These are phyloP conservation scores for Breynia disticha DNA, from an alignment of 441 rosid species.

Conservation along the genomic window DNA sequence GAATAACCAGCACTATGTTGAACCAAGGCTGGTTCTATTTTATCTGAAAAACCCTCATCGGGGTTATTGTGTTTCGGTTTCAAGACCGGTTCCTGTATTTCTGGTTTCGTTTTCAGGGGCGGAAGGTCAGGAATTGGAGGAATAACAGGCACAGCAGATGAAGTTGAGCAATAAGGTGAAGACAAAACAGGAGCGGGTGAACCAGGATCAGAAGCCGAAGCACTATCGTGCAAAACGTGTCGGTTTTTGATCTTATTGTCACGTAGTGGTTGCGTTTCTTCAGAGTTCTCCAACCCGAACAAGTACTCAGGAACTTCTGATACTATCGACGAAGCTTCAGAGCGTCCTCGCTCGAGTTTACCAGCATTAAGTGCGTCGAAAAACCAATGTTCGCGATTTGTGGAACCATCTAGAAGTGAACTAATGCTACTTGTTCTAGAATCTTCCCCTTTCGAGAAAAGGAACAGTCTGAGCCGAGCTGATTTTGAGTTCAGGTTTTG, in stretches of 20 bases:
- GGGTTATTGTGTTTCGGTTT: conserved; percentile 18
- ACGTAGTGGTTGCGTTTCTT: conserved; percentile 38
- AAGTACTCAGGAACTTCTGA: conserved; percentile 88
- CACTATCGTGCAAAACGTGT: conserved; percentile 30
- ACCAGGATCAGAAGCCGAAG: conserved; percentile 72
- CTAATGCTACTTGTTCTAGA: conserved; percentile 67
- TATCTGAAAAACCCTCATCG: conserved; percentile 22
- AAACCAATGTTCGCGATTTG: conserved; percentile 85
- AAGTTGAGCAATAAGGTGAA: conserved; percentile 58
- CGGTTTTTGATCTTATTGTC: conserved; percentile 41
- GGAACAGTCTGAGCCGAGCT: conserved; percentile 76
- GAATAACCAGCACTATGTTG: conserved; percentile 32
- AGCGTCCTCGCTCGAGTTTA: conserved; percentile 58
- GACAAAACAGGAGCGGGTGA: conserved; percentile 66
- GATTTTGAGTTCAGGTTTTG: conserved; percentile 59
- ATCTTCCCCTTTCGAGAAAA: conserved; percentile 51
- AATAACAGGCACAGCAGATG: conserved; percentile 35
- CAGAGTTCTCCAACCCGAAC: conserved; percentile 70
- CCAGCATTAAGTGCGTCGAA: conserved; percentile 68
- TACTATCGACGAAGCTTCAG: conserved; percentile 76
- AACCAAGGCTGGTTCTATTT: conserved; percentile 25
- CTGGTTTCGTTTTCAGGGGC: conserved; percentile 54
- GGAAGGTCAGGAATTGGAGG: conserved; percentile 60
- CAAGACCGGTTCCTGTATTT: conserved; percentile 24
- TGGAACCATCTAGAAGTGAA: conserved; percentile 73